These are phyloP conservation scores for Hypericum androsaemum DNA, from an alignment of 345 rosid genomes.

Conservation along the genomic window DNA sequence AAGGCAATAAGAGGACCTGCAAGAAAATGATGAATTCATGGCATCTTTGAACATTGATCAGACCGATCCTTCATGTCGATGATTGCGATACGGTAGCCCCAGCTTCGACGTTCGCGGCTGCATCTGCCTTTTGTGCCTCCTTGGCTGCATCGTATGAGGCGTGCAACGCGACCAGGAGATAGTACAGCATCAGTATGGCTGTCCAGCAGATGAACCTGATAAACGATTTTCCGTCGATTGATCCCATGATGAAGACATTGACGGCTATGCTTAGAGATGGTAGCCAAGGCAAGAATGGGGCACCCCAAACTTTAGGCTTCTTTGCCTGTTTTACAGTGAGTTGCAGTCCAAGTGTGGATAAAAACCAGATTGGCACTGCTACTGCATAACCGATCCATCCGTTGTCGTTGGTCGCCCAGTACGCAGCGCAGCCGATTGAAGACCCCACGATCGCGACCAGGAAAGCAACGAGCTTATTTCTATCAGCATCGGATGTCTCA, in stretches of 20 bases:
- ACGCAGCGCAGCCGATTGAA: conserved; percentile 8
- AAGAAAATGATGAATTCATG: no score
- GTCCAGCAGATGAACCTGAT: conserved; percentile 13
- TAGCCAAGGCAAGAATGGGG: conserved; percentile 17
- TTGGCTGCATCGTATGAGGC: conserved; percentile 18
- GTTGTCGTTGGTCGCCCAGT: conserved; percentile 4
- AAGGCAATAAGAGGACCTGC: no score
- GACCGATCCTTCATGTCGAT: no score
- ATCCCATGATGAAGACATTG: conserved; percentile 20
- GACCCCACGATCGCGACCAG: conserved; percentile 15
- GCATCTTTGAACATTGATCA: no score
- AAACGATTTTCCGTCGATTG: conserved; percentile 14
- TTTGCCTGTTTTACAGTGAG: conserved; percentile 15
- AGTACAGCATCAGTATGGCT: conserved; percentile 6
- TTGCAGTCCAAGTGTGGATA: conserved; percentile 13
- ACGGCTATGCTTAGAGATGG: conserved; percentile 17
- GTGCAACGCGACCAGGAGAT: conserved; percentile 12
- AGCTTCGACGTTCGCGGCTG: no score
- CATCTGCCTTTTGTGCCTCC: not conserved
- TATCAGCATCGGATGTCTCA: conserved; percentile 11
- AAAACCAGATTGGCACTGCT: conserved; percentile 16
- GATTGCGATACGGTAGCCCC: no score
- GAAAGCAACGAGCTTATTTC: conserved; percentile 12
- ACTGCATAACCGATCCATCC: conserved; percentile 19
- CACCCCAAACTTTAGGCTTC: conserved; percentile 17